Evolutionary conservation across 1,284 basidiomycete genomes (phyloP), one percentile per base, ranked within the genome.

Genomic region (Trichosporon sp.): DNA sequence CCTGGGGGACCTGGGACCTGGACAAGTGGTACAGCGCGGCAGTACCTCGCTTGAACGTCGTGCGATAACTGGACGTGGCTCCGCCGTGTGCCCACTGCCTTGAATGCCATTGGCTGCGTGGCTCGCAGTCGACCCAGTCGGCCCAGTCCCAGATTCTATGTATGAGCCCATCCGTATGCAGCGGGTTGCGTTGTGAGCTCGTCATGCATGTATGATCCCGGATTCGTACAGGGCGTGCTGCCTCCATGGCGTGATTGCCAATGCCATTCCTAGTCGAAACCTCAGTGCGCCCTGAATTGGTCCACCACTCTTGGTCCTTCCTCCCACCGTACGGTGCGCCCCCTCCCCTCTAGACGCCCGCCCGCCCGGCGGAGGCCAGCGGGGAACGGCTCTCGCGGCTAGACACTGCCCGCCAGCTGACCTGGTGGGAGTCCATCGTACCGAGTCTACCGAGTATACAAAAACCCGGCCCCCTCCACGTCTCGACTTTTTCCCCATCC

Each of bases 401-500:
- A 40, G 38, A 40, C 16, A 14, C 43, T 46, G 43, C 43, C 43
- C 43, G 43, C 38, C 11, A 26, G 26, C 26, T 26, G 26, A 26
- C 26, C 26, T 38, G 37, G 37, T 6, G 5, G 43, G 16, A 12
- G 5, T 16, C 35, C 35, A 37, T 37, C 46, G 46, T 32, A 32
- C 56, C 26, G 56, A 61, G 8, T 61, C 26, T 61, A 35, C 59
- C 59, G 32, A 37, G 59, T 63, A 32, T 63, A 35, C 59, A 63
- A 63, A 65, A 65, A 43, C 11, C 40, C 40, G 38, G 66, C 16
- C n/a, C 40, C 65, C 31, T 67, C 59, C 54, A 65, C 43, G 67
- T 63, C 32, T 32, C 43, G 12, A 46, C 66, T 48, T 69, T 59
- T 69, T 63, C 64, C 63, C 64, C 37, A 64, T 54, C 26, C 70